phyloP scores from a whole-genome alignment of 768 basidiomycete species.

The Lactarius vividus region DNA sequence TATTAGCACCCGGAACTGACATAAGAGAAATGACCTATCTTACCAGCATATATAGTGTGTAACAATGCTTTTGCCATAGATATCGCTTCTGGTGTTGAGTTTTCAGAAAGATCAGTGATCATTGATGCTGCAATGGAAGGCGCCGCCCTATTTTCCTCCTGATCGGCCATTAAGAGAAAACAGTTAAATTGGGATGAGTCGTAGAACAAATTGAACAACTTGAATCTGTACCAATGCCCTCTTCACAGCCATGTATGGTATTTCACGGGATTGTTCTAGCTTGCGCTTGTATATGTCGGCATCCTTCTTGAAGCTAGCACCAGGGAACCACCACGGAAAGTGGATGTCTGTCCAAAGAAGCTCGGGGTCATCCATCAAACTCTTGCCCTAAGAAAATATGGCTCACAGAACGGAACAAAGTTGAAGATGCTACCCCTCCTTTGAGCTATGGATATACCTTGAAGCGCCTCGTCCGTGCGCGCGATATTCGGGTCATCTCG shows the following conservation, averaged over 20 bases:
- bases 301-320: conserved; percentile 31
- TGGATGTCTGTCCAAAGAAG: conserved; percentile 26
- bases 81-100: conserved; percentile 9
- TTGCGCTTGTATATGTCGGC: conserved; percentile 26
- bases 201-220: too few species aligned
- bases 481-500: conserved; percentile 44
- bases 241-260: not conserved
- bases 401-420: conserved; percentile 33
- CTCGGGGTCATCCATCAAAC: not conserved
- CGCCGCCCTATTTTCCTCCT: conserved; percentile 1
- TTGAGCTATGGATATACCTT: conserved; percentile 35
- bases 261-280: conserved; percentile 30
- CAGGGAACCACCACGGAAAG: conserved; percentile 33
- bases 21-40: not conserved
- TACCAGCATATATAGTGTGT: conserved; percentile 11
- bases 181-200: not conserved
- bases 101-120: not conserved
- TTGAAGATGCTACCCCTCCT: conserved; percentile 49
- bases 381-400: not conserved
- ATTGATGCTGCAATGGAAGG: not conserved
- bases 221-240: conserved; percentile 28
- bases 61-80: conserved; percentile 14
- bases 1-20: not conserved
- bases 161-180: not conserved
- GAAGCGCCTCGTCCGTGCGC: conserved; percentile 40